Evolutionary conservation across 805 yeast genomes (phyloP), one percentile per base, ranked within the genome.

Genomic region (Debaryomyces tyrocola): DNA sequence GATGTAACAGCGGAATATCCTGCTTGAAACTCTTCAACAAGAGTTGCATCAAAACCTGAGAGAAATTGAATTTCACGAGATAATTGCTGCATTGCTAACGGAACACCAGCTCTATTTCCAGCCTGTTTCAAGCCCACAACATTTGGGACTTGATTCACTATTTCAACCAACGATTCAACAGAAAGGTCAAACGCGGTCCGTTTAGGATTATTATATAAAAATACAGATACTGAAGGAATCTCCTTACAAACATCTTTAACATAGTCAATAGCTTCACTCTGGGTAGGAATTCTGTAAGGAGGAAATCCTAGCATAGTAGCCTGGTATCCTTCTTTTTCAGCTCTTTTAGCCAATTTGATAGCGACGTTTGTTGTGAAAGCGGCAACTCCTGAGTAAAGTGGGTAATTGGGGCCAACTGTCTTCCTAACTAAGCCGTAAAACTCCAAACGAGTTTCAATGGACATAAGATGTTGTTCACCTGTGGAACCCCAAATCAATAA

Each of bases 241-340:
- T n/a, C 20, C 11, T 12, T 39, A n/a, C 41, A 28, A 39, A 39
- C 21, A 21, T 39, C 35, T 15, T 1, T 39, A 4, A 39, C 41
- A 14, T 39, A 39, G 10, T 39, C 34, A 9, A 15, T 11, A 18
- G 41, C 41, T 39, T 39, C 34, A 15, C n/a, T 27, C 12, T 28
- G 41, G 2, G 41, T 39, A 15, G 41, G 41, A 21, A 39, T 17
- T 39, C 41, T 39, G n/a, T 39, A 39, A 2, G 41, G 35, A 4
- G 41, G 41, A 29, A 39, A 39, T 17, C 41, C 41, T 27, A 39
- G 41, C 41, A 39, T 39, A 12, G 15, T 15, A 15, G 41, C 41
- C 17, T 39, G 41, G 18, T 39, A 39, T 9, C 41, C 35, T 15
- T 39, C n/a, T n/a, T 14, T 18, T n/a, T 39, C 41, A 28, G 34